Conservation (phyloP, 495 filamentous ascomycete genomes). For the Xylaria palmicola region DNA sequence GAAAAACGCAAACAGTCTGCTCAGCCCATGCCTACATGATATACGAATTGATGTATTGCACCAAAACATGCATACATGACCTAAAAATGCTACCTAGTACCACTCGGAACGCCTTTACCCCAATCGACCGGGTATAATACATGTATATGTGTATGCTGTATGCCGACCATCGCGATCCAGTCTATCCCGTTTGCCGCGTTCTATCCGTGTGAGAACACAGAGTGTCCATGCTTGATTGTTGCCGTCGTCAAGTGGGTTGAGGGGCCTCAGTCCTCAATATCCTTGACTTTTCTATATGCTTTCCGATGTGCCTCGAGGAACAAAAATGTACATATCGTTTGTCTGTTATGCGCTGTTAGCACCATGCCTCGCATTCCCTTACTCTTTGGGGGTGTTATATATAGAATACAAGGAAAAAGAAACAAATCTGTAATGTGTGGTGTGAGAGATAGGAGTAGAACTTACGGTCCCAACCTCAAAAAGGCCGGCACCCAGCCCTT, state of each 20-base stretch:
- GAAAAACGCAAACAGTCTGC: neutral
- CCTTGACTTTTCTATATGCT: conserved; percentile 54
- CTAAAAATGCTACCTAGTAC: neutral
- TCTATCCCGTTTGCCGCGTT: conserved; percentile 6
- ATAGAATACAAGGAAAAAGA: no score
- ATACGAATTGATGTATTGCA: neutral
- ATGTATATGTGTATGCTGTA: neutral
- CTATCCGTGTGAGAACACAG: neutral
- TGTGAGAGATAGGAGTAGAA: conserved; percentile 14
- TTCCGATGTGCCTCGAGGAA: conserved; percentile 93
- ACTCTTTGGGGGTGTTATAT: neutral
- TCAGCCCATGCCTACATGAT: neutral
- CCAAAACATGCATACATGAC: neutral
- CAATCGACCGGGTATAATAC: neutral
- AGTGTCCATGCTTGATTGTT: conserved; percentile 1
- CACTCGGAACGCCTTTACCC: neutral
- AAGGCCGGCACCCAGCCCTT: conserved; percentile 98
- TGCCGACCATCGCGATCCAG: neutral
- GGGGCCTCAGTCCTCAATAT: conserved; percentile 38
- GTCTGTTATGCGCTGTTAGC: conserved; percentile 36
- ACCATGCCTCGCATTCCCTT: neutral
- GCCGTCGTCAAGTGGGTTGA: neutral
- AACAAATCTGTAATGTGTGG: neutral
- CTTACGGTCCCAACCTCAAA: conserved; percentile 72
- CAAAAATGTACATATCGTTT: conserved; percentile 93